These are phyloP conservation scores for Ligustrum vulgare DNA, from an alignment of 257 asterid species.

Conservation along the genomic window DNA sequence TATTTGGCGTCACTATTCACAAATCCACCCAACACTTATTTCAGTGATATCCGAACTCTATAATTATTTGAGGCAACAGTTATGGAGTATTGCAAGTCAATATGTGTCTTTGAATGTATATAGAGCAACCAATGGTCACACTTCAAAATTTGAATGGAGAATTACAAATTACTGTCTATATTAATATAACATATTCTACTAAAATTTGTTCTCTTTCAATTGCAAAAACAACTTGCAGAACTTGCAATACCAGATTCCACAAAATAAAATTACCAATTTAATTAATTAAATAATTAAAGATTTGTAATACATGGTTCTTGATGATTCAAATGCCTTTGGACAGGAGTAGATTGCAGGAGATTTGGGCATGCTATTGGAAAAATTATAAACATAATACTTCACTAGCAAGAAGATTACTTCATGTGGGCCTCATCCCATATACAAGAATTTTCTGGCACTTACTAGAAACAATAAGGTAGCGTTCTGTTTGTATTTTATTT, in stretches of 20 bases:
- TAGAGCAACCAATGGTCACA: background rate
- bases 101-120: no score
- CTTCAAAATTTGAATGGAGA: background rate
- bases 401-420: no score
- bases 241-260: background rate
- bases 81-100: no score
- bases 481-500: no score
- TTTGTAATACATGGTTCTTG: background rate
- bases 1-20: no score
- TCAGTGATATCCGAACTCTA: background rate
- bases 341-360: background rate
- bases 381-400: no score
- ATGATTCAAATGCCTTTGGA: background rate
- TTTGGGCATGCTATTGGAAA: background rate
- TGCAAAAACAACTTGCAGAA: background rate
- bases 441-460: background rate
- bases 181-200: background rate
- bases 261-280: no score
- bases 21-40: no score
- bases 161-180: background rate
- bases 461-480: background rate
- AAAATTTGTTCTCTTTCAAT: background rate
- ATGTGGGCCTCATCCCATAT: background rate
- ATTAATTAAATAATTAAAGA: no score
- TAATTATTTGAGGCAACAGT: no score